phyloP scores from a whole-genome alignment of 2,329 filamentous ascomycete genomes.

The Dothideomycetes sp. region DNA sequence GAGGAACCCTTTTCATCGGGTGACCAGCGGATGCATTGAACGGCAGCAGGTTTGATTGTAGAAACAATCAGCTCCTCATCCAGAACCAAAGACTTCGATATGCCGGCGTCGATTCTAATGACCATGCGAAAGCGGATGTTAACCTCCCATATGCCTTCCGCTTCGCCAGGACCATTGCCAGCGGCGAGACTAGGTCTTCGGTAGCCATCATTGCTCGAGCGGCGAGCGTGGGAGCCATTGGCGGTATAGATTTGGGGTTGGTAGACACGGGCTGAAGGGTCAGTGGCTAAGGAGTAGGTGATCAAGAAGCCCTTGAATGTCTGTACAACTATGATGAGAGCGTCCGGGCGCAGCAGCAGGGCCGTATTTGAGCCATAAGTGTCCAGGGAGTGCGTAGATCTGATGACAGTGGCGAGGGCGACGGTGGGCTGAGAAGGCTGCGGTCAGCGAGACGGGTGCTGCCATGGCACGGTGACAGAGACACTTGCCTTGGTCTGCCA shows the following conservation, averaged over 20 bases:
- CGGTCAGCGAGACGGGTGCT: too few relatives aligned
- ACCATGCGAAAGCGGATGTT: conserved; percentile 93
- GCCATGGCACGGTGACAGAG: too few relatives aligned
- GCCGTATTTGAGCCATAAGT: conserved; percentile 79
- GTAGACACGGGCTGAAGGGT: conserved; percentile 73
- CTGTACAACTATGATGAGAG: conserved; percentile 81
- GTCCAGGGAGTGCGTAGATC: conserved; percentile 67
- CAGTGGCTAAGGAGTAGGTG: conserved; percentile 83
- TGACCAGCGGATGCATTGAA: conserved; percentile 93
- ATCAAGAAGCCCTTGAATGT: conserved; percentile 81
- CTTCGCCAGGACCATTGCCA: conserved; percentile 64
- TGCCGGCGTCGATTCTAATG: conserved; percentile 94
- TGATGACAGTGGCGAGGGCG: conserved; percentile 72
- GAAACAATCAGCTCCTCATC: conserved; percentile 90
- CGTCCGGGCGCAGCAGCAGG: conserved; percentile 80
- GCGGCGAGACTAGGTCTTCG: conserved; percentile 14
- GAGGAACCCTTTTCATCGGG: conserved; percentile 72
- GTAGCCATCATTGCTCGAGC: conserved; percentile 36
- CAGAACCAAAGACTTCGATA: conserved; percentile 73
- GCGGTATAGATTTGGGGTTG: conserved; percentile 63
- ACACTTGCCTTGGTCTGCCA: conserved; percentile 65
- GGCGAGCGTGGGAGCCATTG: conserved; percentile 27
- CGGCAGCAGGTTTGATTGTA: conserved; percentile 81
- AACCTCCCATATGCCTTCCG: conserved; percentile 70
- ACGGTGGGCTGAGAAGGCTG: conserved; percentile 54